A percentile compares a stretch with the other conserved stretches of the same genome.
These are phyloP conservation scores for Penicillium sp. DNA, from an alignment of 2,329 filamentous ascomycete genomes.

Conservation along the genomic window DNA sequence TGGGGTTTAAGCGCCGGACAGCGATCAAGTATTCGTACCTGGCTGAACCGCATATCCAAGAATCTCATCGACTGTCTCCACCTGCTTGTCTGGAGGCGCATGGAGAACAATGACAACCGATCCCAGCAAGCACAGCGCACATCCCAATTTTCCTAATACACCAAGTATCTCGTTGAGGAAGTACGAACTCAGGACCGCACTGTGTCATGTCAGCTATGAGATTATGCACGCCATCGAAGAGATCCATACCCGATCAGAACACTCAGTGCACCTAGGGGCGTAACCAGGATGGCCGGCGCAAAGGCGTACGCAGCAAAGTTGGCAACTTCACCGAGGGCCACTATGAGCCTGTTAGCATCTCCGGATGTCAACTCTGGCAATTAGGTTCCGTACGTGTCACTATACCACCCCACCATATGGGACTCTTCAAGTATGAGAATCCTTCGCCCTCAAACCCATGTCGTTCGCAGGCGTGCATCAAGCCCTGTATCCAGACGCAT, in stretches of 20 bases:
- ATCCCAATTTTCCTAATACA: slow-evolving; percentile 87
- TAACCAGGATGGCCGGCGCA: slow-evolving; percentile 96
- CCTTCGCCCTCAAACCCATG: slow-evolving; percentile 98
- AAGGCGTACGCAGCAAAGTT: slow-evolving; percentile 99
- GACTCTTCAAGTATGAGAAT: slow-evolving; percentile 88
- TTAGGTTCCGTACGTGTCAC: slow-evolving; percentile 66
- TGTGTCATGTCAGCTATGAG: slow-evolving; percentile 31
- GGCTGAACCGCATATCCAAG: slow-evolving; percentile 85
- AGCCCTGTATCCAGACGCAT: slow-evolving; percentile 56
- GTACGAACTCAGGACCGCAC: slow-evolving; percentile 90
- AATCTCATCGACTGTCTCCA: slow-evolving; percentile 88
- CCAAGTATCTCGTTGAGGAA: slow-evolving; percentile 88
- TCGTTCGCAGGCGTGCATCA: slow-evolving; percentile 83
- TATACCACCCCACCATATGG: slow-evolving; percentile 97
- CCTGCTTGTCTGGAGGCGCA: slow-evolving; percentile 88
- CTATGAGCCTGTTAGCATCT: slow-evolving; percentile 48
- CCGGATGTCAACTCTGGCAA: not conserved
- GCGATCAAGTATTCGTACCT: slow-evolving; percentile 55
- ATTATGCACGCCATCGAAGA: not conserved
- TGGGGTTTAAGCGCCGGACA: too few species aligned
- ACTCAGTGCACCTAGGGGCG: slow-evolving; percentile 86
- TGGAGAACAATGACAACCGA: slow-evolving; percentile 97
- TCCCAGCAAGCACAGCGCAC: slow-evolving; percentile 92
- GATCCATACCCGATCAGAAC: slow-evolving; percentile 73
- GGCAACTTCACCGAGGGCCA: slow-evolving; percentile 89